Conservation (phyloP, 352 stramenopile genomes). For the Globisporangium mamillatum region DNA sequence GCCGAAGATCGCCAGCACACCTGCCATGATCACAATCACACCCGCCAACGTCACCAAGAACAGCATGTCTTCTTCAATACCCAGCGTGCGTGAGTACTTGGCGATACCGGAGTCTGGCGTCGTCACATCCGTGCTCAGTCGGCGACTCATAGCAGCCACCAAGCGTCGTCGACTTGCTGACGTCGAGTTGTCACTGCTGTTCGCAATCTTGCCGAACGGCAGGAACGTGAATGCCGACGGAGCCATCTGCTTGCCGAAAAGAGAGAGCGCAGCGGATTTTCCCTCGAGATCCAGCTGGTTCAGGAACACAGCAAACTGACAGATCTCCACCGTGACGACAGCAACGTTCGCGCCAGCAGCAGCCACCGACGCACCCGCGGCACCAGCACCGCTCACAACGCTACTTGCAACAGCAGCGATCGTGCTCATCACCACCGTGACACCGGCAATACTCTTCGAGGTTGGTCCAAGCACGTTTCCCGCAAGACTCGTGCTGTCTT, state of each 20-base stretch:
- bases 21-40: conserved; percentile 71
- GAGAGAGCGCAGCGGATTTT: conserved; percentile 62
- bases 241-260: conserved; percentile 77
- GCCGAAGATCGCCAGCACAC: conserved; percentile 59
- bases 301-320: conserved; percentile 74
- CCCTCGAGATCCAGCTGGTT: conserved; percentile 73
- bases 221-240: conserved; percentile 75
- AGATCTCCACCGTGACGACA: conserved; percentile 76
- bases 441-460: conserved; percentile 64
- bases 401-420: conserved; percentile 74
- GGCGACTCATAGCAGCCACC: conserved; percentile 11
- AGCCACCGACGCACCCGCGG: conserved; percentile 45
- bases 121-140: conserved; percentile 16
- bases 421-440: conserved; percentile 65
- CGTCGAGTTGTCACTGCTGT: conserved; percentile 8
- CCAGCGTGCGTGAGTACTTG: conserved; percentile 66
- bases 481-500: conserved; percentile 55
- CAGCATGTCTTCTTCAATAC: conserved; percentile 78
- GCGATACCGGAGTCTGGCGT: conserved; percentile 51
- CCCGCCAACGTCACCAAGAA: conserved; percentile 78
- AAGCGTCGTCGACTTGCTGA: conserved; percentile 13
- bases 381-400: conserved; percentile 33
- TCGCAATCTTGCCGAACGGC: conserved; percentile 56
- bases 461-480: conserved; percentile 61
- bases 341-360: conserved; percentile 60